phyloP scores from a whole-genome alignment of 2,329 filamentous ascomycete genomes.

The Graphilbum sp. region DNA sequence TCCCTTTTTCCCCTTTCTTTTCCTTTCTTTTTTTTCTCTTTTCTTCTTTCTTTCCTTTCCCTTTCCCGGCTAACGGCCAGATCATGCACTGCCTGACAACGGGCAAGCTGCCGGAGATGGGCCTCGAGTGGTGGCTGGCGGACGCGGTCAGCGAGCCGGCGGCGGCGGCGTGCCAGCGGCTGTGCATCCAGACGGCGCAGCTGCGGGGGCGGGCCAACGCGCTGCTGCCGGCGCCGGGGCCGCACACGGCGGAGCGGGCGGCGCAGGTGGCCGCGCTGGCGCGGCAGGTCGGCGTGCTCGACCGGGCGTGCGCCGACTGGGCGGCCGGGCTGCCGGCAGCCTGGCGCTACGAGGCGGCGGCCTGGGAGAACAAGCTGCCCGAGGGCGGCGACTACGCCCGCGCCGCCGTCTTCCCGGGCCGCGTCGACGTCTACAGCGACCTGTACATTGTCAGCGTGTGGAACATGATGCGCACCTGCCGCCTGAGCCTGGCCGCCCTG shows the following conservation, averaged over 20 bases:
- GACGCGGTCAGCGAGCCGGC: slow-evolving; percentile 32
- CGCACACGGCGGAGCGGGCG: slow-evolving; percentile 31
- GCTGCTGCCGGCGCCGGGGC: slow-evolving; percentile 25
- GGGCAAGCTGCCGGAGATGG: slow-evolving; percentile 34
- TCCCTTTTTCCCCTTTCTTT: not conserved
- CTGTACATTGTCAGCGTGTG: slow-evolving; percentile 41
- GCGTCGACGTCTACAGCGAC: slow-evolving; percentile 42
- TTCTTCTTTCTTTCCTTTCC: not conserved
- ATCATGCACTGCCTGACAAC: slow-evolving; percentile 40
- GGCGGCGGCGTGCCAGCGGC: slow-evolving; percentile 30
- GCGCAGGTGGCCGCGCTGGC: slow-evolving; percentile 35
- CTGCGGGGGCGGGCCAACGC: slow-evolving; percentile 37
- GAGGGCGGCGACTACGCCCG: slow-evolving; percentile 32
- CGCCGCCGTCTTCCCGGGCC: slow-evolving; percentile 42
- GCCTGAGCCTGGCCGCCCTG: slow-evolving; percentile 37
- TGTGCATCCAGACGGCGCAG: slow-evolving; percentile 37
- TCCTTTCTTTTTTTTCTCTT: not conserved
- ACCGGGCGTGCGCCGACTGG: slow-evolving; percentile 36
- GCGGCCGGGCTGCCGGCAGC: slow-evolving; percentile 29
- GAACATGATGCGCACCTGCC: slow-evolving; percentile 36
- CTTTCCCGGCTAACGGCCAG: slow-evolving; percentile 14
- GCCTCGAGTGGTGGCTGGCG: slow-evolving; percentile 42
- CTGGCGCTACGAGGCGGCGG: slow-evolving; percentile 35
- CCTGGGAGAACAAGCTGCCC: slow-evolving; percentile 38
- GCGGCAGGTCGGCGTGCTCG: slow-evolving; percentile 31